Base-by-base conservation (phyloP, 768 basidiomycete species). In the Coprinopsis cinerea region DNA sequence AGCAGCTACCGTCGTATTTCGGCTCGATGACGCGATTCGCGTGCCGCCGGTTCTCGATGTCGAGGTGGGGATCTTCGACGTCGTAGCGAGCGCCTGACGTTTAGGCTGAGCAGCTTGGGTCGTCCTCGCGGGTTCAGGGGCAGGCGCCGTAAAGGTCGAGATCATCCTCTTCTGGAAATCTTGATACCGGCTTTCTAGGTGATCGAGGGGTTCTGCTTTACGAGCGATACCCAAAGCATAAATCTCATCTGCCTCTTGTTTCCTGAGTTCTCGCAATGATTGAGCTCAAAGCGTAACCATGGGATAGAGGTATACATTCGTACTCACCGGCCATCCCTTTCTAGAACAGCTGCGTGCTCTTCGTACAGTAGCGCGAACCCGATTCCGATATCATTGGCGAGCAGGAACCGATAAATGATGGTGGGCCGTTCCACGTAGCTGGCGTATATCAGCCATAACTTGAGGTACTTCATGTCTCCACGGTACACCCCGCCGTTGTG, bases 151-250 rank as follows among this genome's bases (percentile, higher is more conserved):
- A 39, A 70, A 60, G 28, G 67, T 67, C 22, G 76, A 72, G 83
- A 90, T 86, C 88, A 90, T 93, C 47, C 90, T 86, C 70, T 78
- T 93, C 63, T 93, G 90, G 67, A 97, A 98, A 36, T 94, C 92
- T 46, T 78, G 67, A 60, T 94, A 83, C 56, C 85, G 78, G 45
- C 69, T 74, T 63, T 88, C 79, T 2, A 99, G 75, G 43, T 83
- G 85, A 32, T 92, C 91, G 15, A 92, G 68, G 0, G 94, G 93
- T 9, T 75, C 64, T 0, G 91, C 94, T 49, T 80, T 80, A 40
- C 96, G 74, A 25, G 88, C 85, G 44, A 97, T 88, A 1, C 93
- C 96, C 2, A 99, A 74, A n/a, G 76, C 67, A 64, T 93, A 96
- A 4, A 84, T 79, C 34, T 84, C 82, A 59, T 98, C 94, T n/a